phyloP scores from a whole-genome alignment of 1,139 yeast genomes.

The Diutina ranongensis region DNA sequence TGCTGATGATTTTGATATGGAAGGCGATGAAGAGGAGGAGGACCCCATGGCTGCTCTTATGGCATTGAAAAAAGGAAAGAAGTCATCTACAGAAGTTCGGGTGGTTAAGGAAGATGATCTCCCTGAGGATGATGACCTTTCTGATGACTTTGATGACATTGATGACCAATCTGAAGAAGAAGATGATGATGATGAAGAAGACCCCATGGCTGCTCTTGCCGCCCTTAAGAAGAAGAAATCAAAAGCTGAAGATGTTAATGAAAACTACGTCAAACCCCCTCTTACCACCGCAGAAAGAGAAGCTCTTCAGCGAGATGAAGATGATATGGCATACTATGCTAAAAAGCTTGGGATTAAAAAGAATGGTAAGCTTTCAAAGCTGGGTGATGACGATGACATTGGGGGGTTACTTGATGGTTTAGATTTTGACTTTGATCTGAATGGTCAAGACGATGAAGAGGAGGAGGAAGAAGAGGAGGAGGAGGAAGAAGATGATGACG shows the following conservation, averaged over 20 bases:
- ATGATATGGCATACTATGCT: constrained; percentile 75
- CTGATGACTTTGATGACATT: constrained; percentile 7
- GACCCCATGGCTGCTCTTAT: not conserved
- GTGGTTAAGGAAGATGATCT: not conserved
- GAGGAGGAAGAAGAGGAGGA: constrained; percentile 10
- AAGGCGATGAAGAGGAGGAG: not conserved
- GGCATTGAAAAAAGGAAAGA: not conserved
- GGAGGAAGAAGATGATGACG: constrained; percentile 7
- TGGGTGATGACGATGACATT: constrained; percentile 54
- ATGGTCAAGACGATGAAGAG: constrained; percentile 9
- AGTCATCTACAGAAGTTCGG: not conserved
- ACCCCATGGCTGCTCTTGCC: constrained; percentile 6
- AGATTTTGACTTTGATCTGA: not conserved
- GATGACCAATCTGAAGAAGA: constrained; percentile 9
- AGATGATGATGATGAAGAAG: constrained; percentile 8
- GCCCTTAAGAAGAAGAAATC: constrained; percentile 7
- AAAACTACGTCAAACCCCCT: constrained; percentile 18
- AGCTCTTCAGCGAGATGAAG: constrained; percentile 37
- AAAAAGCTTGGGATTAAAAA: constrained; percentile 62
- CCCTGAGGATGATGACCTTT: not conserved
- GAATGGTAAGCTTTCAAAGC: constrained; percentile 28
- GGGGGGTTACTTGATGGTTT: constrained; percentile 56
- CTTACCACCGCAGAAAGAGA: constrained; percentile 20
- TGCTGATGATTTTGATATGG: not conserved
- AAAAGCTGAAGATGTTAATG: constrained; percentile 6